These are phyloP conservation scores for Yamadazyma atlantica DNA, from an alignment of 1,139 yeast species.

Conservation along the genomic window DNA sequence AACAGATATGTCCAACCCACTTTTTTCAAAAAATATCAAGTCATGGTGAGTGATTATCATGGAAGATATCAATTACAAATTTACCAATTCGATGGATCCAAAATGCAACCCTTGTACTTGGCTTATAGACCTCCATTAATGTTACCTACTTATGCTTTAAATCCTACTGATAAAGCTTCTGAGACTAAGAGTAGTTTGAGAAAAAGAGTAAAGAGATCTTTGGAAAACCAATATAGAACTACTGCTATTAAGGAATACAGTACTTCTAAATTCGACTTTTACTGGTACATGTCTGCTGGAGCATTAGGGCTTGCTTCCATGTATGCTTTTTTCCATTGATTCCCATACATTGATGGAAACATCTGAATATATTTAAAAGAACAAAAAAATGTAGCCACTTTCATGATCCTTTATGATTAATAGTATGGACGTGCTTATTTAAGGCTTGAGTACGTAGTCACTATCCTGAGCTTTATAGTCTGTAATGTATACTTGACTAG, in stretches of 20 bases:
- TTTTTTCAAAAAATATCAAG: conserved; percentile 55
- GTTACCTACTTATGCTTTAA: conserved; percentile 90
- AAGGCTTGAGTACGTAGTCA: too few relatives aligned
- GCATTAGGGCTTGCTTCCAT: conserved; percentile 26
- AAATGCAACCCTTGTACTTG: conserved; percentile 82
- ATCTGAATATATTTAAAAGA: too few relatives aligned
- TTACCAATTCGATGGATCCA: conserved; percentile 78
- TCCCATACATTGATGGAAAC: too few relatives aligned
- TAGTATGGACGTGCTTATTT: too few relatives aligned
- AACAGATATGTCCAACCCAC: conserved; percentile 71
- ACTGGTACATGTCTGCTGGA: conserved; percentile 45
- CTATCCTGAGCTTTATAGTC: too few relatives aligned
- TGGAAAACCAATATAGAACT: conserved; percentile 80
- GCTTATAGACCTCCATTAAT: conserved; percentile 93
- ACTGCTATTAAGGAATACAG: conserved; percentile 57
- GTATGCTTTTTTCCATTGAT: conserved; percentile 15
- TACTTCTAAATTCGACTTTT: conserved; percentile 43
- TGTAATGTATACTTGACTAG: too few relatives aligned
- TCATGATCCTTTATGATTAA: too few relatives aligned
- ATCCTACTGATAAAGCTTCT: conserved; percentile 64
- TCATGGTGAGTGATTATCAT: conserved; percentile 71
- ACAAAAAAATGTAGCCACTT: too few relatives aligned
- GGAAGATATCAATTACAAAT: conserved; percentile 78
- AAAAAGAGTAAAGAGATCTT: conserved; percentile 59
- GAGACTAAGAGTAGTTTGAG: conserved; percentile 42